Evolutionary conservation across 495 filamentous ascomycete species (phyloP).

Genomic region (Penicillium verhagenii): DNA sequence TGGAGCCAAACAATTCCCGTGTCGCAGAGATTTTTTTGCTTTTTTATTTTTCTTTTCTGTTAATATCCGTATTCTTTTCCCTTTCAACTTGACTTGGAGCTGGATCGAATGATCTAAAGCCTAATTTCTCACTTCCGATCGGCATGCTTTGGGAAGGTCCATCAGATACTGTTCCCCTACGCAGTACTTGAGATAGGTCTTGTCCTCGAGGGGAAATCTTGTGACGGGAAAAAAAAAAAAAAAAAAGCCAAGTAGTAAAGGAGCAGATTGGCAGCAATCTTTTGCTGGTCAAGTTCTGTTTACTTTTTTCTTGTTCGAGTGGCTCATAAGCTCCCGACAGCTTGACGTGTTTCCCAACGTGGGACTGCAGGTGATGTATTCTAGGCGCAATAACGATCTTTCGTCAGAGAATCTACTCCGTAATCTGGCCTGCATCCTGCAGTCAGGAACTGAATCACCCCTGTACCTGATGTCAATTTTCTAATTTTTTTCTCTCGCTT

Average conservation of each 20-base stretch:
- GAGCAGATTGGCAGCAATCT: no score
- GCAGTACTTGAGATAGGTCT: no score
- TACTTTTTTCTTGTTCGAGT: background rate
- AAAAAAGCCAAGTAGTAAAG: no score
- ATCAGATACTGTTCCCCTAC: background rate
- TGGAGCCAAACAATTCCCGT: background rate
- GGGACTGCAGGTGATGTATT: background rate
- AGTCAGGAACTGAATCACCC: slow-evolving; percentile 11
- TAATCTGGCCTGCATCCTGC: slow-evolving; percentile 13
- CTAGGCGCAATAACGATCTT: background rate
- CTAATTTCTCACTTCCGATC: background rate
- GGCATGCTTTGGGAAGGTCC: no score
- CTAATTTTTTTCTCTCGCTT: background rate
- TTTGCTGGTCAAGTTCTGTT: background rate
- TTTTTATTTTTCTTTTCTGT: no score
- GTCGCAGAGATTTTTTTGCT: background rate
- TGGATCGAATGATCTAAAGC: background rate
- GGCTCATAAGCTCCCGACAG: background rate
- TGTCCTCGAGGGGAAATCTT: no score
- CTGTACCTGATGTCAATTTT: slow-evolving; percentile 5
- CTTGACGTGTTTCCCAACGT: slow-evolving; percentile 2
- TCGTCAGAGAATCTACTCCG: slow-evolving; percentile 1
- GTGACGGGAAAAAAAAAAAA: no score
- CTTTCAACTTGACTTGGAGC: background rate
- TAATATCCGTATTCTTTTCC: no score